Evolutionary conservation across 2,329 filamentous ascomycete species (phyloP).

Genomic region (Penicillium crustosum): DNA sequence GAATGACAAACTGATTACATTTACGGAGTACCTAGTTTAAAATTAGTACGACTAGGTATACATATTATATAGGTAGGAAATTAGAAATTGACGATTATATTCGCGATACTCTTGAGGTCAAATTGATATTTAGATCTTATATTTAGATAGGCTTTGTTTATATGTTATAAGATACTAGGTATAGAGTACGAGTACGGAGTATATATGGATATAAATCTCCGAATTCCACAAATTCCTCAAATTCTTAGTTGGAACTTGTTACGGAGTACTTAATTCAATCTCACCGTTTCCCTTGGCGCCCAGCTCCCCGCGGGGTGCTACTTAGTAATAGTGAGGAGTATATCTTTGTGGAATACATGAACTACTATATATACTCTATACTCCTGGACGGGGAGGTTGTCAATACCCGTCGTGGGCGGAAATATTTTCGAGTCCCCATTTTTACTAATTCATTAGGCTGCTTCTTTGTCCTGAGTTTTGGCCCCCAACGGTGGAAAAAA

Average conservation of each 20-base stretch:
- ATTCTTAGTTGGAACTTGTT: no score
- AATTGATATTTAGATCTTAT: no score
- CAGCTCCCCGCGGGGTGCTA: neutral
- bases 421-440: neutral
- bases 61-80: no score
- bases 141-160: no score
- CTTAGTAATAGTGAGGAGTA: neutral
- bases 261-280: neutral
- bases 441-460: neutral
- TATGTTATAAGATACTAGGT: no score
- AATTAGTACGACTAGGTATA: neutral
- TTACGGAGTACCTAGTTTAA: neutral
- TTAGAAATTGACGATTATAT: no score
- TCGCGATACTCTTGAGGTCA: no score
- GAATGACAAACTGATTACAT: neutral
- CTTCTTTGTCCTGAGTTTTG: slow-evolving; percentile 2
- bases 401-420: neutral
- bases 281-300: slow-evolving; percentile 5
- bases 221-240: neutral
- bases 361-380: neutral
- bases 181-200: neutral
- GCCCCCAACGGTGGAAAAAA: neutral
- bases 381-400: no score
- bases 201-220: neutral
- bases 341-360: neutral